Evolutionary conservation across 2,329 filamentous ascomycete species (phyloP), one percentile per base, ranked within the genome.

Genomic region (Orbilia oligospora): DNA sequence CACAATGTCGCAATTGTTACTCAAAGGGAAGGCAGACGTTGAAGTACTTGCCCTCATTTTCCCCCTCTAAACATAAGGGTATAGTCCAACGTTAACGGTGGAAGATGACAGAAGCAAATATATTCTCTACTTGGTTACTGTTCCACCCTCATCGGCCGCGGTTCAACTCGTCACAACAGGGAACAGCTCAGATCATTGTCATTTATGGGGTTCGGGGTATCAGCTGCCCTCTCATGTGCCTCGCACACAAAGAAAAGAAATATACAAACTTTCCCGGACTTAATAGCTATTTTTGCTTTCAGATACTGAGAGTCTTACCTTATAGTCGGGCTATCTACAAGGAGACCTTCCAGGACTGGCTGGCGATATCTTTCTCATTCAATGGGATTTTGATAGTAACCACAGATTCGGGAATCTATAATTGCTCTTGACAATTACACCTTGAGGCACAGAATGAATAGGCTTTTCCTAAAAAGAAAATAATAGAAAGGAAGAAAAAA

Each of bases 141-240:
- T 78, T 72, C 75, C 75, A 78, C 75, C 38, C 24, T 68, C 63
- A 33, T 56, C 55, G 68, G 44, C 44, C 44, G 44, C 44, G 44
- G 63, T 58, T 71, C 16, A 64, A 41, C 58, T 69, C 33, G 51
- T 55, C 36, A 63, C 30, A 33, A 41, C 48, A 67, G 64, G 67
- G 20, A 72, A 55, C 18, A 68, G 22, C 24, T 78, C 63, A 71
- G 68, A 71, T 72, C 63, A 71, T 65, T 63, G 63, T 68, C 61
- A 16, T 67, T 66, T 71, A 38, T 71, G 73, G 68, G 44, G 36
- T 73, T 71, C 53, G 64, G 67, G 68, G 63, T 78, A 78, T 78
- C 75, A 78, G 75, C 75, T 78, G 75, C 75, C 68, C 71, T 78
- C 68, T 78, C 75, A 78, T 78, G 75, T 78, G 75, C 75, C 73